Conservation (phyloP, 2,329 filamentous ascomycete species). For the Apiospora kogelbergensis region DNA sequence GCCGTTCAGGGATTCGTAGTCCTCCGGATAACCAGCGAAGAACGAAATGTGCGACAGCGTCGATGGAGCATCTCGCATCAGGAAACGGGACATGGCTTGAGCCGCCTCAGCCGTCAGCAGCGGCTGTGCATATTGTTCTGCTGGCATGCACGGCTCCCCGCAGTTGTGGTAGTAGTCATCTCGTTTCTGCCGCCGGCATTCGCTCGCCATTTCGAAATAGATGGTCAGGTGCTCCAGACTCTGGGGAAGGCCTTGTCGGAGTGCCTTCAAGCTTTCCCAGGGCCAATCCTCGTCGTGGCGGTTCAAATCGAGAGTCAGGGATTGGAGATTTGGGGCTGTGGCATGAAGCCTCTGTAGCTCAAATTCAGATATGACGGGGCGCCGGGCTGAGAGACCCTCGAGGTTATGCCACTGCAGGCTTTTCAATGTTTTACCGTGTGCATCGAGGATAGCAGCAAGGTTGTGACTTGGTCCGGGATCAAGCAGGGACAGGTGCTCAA, state of each 20-base stretch:
- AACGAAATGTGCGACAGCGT: not conserved
- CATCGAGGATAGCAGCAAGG: not conserved
- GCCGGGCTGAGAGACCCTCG: not conserved
- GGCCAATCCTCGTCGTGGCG: not conserved
- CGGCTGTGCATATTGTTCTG: not conserved
- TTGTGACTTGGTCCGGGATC: not conserved
- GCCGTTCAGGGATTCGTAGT: too few species aligned
- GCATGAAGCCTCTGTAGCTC: not conserved
- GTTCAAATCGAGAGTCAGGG: not conserved
- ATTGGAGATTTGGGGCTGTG: not conserved
- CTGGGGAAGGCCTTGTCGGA: not conserved
- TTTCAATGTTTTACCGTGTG: not conserved
- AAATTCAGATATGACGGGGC: not conserved
- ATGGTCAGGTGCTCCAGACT: not conserved
- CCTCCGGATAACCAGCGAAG: too few species aligned
- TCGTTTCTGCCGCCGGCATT: not conserved
- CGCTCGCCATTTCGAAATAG: not conserved
- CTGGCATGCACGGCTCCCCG: not conserved
- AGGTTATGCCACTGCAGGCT: not conserved
- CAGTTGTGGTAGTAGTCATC: not conserved
- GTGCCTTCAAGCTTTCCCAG: not conserved
- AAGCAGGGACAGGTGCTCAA: not conserved
- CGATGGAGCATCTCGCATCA: not conserved
- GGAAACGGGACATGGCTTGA: not conserved
- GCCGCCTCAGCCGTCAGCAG: not conserved